Conservation (phyloP, 1,139 yeast species). For the Blastobotrys persicus region DNA sequence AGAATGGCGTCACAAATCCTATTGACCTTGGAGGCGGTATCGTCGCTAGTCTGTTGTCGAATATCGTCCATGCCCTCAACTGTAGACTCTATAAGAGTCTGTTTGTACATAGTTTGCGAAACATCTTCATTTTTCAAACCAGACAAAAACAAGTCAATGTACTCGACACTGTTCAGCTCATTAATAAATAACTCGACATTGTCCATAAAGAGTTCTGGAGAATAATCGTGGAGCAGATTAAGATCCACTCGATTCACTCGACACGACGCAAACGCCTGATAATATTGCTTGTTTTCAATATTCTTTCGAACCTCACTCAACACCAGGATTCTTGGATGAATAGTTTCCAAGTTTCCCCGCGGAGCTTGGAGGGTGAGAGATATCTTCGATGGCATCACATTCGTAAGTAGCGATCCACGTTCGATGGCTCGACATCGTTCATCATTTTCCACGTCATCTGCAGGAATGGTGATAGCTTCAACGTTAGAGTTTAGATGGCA, state of each 20-base stretch:
- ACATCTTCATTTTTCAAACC: conserved; percentile 88
- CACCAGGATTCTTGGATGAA: conserved; percentile 90
- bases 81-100: conserved; percentile 47
- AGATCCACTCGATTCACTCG: conserved; percentile 89
- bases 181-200: conserved; percentile 68
- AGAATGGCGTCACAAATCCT: conserved; percentile 71
- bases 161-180: conserved; percentile 69
- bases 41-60: background rate
- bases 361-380: conserved; percentile 90
- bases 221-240: conserved; percentile 85
- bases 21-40: conserved; percentile 54
- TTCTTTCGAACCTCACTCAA: conserved; percentile 74
- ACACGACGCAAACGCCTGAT: conserved; percentile 74
- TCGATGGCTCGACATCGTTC: conserved; percentile 89
- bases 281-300: conserved; percentile 58
- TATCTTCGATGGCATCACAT: conserved; percentile 78
- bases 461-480: conserved; percentile 33
- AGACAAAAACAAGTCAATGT: conserved; percentile 82
- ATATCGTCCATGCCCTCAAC: conserved; percentile 29
- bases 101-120: conserved; percentile 74
- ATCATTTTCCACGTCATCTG: conserved; percentile 47
- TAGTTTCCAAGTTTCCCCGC: conserved; percentile 92
- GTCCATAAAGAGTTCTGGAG: conserved; percentile 61
- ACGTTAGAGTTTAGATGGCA: conserved; percentile 58
- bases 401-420: conserved; percentile 79